Base-by-base conservation (phyloP, 2,329 filamentous ascomycete species). In the Coniochaeta hoffmannii region DNA sequence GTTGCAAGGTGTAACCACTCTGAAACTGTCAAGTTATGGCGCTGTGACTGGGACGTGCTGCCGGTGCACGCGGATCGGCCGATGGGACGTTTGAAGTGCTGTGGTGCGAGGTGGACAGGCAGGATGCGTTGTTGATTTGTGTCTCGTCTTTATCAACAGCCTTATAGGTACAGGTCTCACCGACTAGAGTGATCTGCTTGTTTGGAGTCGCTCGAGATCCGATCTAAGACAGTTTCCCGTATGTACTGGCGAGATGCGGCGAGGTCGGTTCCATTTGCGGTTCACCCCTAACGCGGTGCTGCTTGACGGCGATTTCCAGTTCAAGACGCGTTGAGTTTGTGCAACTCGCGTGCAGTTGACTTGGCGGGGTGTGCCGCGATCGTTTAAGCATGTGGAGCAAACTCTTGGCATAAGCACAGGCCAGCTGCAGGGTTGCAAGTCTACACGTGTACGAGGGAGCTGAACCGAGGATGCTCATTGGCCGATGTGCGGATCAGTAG, bases 171-270 rank as follows among this genome's bases (percentile, higher is more conserved):
- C 26, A 51, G 17, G 28, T 32, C 30, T 51, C 30, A 19, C 30
- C n/a, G 31, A 51, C 19, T 12, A 19, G 32, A 8, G 31, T 34
- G 31, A 34, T 19, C n/a, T 19, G 49, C 11, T 12, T 24, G 12
- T 15, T 32, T 32, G 7, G 41, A n/a, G 12, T 41, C 26, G 11
- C 38, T 46, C n/a, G 10, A 46, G 41, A 46, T 46, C 41, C 19
- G 24, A 32, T 51, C 49, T 51, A 34, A 51, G 49, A 51, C 49
- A 34, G 31, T 51, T 46, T 46, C 41, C 26, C 49, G 49, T 51
- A 34, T 14, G 15, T 51, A 4, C 49, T 32, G 28, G 30, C 19
- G 46, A 51, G 49, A 34, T 34, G 28, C 30, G 28, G 28, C 28
- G 28, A 50, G 14, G 15, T 22, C 17, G 49, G 14, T 51, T 34